These are phyloP conservation scores for Barnettozyma botsteinii DNA, from an alignment of 805 yeast species.

Conservation along the genomic window DNA sequence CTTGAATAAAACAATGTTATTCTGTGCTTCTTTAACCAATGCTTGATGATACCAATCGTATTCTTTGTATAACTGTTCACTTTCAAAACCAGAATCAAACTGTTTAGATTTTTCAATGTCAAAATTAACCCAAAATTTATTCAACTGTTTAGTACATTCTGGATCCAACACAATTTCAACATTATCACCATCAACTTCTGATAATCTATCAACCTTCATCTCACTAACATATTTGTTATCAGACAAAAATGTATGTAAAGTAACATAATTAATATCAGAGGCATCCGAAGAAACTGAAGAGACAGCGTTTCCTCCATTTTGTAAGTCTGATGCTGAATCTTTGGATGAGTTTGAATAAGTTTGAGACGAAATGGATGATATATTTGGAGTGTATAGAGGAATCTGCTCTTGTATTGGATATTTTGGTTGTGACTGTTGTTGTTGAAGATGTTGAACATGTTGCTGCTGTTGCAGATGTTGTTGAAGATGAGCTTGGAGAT, in stretches of 20 bases:
- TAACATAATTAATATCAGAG: background rate
- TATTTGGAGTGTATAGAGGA: no score
- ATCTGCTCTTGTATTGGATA: background rate
- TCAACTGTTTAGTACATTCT: constrained; percentile 18
- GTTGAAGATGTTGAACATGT: background rate
- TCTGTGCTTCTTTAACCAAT: constrained; percentile 18
- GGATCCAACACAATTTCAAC: constrained; percentile 22
- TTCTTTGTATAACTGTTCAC: constrained; percentile 19
- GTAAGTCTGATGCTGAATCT: background rate
- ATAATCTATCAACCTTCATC: constrained; percentile 14
- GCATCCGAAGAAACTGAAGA: background rate
- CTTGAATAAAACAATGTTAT: constrained; percentile 24
- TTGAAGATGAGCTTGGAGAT: constrained; percentile 5
- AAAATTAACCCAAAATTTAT: constrained; percentile 17
- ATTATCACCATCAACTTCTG: constrained; percentile 17
- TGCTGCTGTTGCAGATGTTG: constrained; percentile 1
- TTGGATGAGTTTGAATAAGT: background rate
- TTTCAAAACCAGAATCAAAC: constrained; percentile 18
- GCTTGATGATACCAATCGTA: constrained; percentile 17
- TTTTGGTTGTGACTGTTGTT: background rate
- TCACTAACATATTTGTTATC: constrained; percentile 1
- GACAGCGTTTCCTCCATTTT: background rate
- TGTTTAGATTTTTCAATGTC: constrained; percentile 4
- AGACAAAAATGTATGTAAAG: background rate
- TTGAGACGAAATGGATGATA: background rate